A percentile compares a stretch with the other conserved stretches of the same genome.
Conservation (phyloP, 345 rosid genomes). For the Ailanthus altissimus region DNA sequence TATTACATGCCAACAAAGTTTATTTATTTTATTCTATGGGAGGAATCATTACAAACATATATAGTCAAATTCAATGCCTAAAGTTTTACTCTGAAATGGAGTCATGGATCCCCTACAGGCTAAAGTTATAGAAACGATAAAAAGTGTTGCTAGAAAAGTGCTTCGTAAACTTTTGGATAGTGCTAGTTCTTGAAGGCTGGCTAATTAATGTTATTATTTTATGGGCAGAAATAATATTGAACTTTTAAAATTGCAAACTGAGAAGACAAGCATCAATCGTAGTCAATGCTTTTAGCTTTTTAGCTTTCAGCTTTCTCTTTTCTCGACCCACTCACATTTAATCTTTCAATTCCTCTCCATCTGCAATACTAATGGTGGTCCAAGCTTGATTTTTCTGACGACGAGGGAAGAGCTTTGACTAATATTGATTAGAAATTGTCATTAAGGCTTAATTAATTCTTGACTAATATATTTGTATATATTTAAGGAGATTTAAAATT, state of each 20-base stretch:
- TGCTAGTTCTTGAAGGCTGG: background rate
- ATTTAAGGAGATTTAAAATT: no score
- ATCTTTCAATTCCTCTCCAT: background rate
- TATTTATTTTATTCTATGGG: background rate
- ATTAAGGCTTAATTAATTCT: no score
- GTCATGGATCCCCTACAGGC: background rate
- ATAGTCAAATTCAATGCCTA: background rate
- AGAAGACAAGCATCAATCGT: background rate
- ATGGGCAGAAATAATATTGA: background rate
- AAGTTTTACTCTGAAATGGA: background rate
- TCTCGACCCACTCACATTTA: background rate
- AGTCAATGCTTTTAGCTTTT: background rate
- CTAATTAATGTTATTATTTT: background rate
- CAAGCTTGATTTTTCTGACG: background rate
- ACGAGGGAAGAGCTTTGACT: background rate
- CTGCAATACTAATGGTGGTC: background rate
- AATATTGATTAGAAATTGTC: background rate
- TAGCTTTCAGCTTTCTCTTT: background rate
- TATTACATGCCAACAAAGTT: background rate
- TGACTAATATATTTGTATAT: no score
- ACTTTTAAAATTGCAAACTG: background rate
- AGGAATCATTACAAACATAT: background rate
- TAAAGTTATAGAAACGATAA: background rate
- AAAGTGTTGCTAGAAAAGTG: background rate
- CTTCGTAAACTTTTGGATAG: background rate